phyloP scores from a whole-genome alignment of 495 filamentous ascomycete species.

The Penicillium coprophilum region DNA sequence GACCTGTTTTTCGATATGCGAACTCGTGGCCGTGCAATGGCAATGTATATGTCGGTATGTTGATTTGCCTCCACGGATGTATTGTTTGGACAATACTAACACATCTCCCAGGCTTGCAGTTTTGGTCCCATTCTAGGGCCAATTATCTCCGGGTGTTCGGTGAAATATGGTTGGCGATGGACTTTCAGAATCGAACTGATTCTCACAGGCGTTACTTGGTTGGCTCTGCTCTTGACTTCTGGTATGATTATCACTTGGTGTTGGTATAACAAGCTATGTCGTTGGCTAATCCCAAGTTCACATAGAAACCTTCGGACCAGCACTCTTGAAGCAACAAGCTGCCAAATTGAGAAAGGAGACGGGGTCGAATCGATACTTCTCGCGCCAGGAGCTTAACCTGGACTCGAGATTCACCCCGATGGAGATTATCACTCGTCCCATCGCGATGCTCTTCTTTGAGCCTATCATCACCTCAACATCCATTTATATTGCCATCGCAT shows the following conservation, averaged over 20 bases:
- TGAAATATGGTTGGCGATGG: conserved; percentile 64
- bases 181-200: conserved; percentile 63
- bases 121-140: conserved; percentile 68
- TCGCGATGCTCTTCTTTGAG: conserved; percentile 53
- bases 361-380: conserved; percentile 42
- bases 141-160: conserved; percentile 63
- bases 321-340: conserved; percentile 63
- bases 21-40: conserved; percentile 66
- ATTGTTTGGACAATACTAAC: conserved; percentile 11
- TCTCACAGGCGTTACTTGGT: conserved; percentile 47
- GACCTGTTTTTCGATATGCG: conserved; percentile 63
- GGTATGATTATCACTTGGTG: conserved; percentile 35
- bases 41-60: conserved; percentile 68
- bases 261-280: too few relatives aligned
- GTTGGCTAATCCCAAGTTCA: conserved; percentile 10
- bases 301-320: conserved; percentile 68
- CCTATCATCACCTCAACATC: conserved; percentile 66
- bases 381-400: conserved; percentile 42
- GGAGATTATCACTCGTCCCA: conserved; percentile 50
- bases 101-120: conserved; percentile 52
- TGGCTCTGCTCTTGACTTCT: conserved; percentile 45
- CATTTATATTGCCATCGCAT: conserved; percentile 66
- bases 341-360: conserved; percentile 61
- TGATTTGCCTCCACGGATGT: neutral
- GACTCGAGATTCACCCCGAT: conserved; percentile 39